Conservation (phyloP, 1,284 basidiomycete genomes). For the Singerocomus rubriflavus region DNA sequence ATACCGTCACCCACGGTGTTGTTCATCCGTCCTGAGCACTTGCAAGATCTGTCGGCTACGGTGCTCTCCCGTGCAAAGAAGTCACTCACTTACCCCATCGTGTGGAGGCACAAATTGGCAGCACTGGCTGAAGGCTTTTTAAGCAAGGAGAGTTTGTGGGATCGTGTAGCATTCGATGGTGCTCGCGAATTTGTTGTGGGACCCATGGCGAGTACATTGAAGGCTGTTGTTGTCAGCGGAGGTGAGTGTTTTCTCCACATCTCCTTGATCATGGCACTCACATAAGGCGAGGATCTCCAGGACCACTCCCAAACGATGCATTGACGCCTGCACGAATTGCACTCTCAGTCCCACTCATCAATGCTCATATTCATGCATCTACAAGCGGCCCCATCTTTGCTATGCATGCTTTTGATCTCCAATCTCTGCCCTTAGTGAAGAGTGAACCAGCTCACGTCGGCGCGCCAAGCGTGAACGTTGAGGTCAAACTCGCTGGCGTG, state of each 20-base stretch:
- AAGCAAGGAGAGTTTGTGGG: constrained; percentile 76
- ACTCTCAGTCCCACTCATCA: constrained; percentile 68
- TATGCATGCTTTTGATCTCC: constrained; percentile 71
- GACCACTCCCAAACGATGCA: constrained; percentile 34
- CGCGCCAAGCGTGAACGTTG: constrained; percentile 70
- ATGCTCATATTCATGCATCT: constrained; percentile 55
- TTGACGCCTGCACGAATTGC: constrained; percentile 64
- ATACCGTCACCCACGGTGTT: constrained; percentile 68
- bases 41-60: constrained; percentile 47
- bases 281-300: constrained; percentile 29
- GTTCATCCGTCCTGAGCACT: constrained; percentile 59
- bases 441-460: constrained; percentile 56
- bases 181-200: constrained; percentile 61
- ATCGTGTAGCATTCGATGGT: constrained; percentile 65
- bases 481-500: constrained; percentile 64
- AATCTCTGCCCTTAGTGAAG: constrained; percentile 50
- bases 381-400: constrained; percentile 69
- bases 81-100: constrained; percentile 52
- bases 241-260: constrained; percentile 41
- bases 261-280: constrained; percentile 2
- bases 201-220: constrained; percentile 53
- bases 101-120: constrained; percentile 70
- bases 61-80: constrained; percentile 54
- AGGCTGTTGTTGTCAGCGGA: constrained; percentile 61
- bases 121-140: constrained; percentile 65